These are phyloP conservation scores for Nigrograna mackinnonii DNA, from an alignment of 2,329 filamentous ascomycete genomes.

Conservation along the genomic window DNA sequence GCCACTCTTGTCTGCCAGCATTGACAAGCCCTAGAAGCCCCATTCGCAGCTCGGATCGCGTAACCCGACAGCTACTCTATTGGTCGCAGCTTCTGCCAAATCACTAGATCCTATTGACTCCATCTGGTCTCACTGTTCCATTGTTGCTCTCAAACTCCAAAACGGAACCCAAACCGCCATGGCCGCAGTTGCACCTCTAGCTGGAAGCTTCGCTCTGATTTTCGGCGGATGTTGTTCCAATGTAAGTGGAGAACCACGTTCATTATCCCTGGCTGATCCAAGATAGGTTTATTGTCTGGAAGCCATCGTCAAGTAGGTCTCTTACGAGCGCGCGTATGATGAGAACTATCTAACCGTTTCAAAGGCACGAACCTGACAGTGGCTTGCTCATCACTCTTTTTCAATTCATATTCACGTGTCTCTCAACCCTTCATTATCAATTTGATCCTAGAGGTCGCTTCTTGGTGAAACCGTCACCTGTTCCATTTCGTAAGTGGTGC, in stretches of 20 bases:
- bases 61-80: too few relatives aligned
- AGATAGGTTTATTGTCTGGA: constrained; percentile 97
- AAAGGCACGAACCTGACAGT: constrained; percentile 79
- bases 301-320: constrained; percentile 84
- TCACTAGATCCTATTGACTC: too few relatives aligned
- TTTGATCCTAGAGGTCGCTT: constrained; percentile 62
- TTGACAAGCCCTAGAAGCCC: too few relatives aligned
- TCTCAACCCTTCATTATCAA: constrained; percentile 54
- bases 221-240: constrained; percentile 96
- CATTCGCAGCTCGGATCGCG: too few relatives aligned
- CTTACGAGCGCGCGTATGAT: too few relatives aligned
- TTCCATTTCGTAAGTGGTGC: constrained; percentile 83
- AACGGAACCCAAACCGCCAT: constrained; percentile 20
- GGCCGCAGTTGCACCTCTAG: constrained; percentile 39
- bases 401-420: constrained; percentile 65
- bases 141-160: too few relatives aligned
- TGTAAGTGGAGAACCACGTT: too few relatives aligned
- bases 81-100: too few relatives aligned
- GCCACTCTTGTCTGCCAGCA: too few relatives aligned
- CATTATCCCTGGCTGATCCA: too few relatives aligned
- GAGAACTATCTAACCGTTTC: constrained; percentile 5
- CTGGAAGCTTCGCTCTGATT: constrained; percentile 76
- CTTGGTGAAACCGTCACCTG: constrained; percentile 75
- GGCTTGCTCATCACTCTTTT: constrained; percentile 68
- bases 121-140: too few relatives aligned